phyloP scores from a whole-genome alignment of 2,329 filamentous ascomycete species.

The Plenodomus lindquistii region DNA sequence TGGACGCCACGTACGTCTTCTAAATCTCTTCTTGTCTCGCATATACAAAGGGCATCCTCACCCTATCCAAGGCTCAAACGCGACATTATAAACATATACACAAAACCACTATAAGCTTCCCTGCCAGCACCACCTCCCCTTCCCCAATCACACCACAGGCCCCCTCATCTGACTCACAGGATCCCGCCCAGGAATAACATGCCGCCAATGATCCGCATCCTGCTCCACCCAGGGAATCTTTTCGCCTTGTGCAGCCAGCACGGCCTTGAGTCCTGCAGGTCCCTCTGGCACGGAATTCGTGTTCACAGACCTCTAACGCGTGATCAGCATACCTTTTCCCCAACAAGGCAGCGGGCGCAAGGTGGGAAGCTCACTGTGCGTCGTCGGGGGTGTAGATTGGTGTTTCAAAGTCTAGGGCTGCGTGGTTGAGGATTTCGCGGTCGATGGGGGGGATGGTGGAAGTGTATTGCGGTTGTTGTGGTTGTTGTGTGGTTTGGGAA shows the following conservation, averaged over 20 bases:
- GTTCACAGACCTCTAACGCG: constrained; percentile 2
- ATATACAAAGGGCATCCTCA: no score
- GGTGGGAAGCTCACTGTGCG: background rate
- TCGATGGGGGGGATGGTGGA: constrained; percentile 30
- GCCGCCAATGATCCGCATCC: constrained; percentile 34
- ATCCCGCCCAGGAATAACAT: constrained; percentile 24
- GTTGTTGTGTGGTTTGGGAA: background rate
- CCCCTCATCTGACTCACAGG: constrained; percentile 13
- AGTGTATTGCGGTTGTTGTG: background rate
- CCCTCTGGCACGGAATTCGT: background rate
- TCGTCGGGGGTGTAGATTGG: constrained; percentile 24
- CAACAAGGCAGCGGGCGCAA: no score
- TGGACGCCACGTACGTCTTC: no score
- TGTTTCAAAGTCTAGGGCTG: constrained; percentile 34
- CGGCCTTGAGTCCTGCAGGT: constrained; percentile 14
- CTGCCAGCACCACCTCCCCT: constrained; percentile 20
- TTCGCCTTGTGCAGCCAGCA: background rate
- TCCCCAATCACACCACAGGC: constrained; percentile 21
- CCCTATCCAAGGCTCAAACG: no score
- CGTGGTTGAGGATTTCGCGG: constrained; percentile 33
- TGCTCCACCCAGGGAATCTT: constrained; percentile 33
- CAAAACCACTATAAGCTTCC: constrained; percentile 36
- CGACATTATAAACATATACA: no score
- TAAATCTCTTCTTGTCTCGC: no score
- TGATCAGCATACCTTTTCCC: constrained; percentile 13